Evolutionary conservation across 257 asterid species (phyloP).

Genomic region (Solanum etuberosum): DNA sequence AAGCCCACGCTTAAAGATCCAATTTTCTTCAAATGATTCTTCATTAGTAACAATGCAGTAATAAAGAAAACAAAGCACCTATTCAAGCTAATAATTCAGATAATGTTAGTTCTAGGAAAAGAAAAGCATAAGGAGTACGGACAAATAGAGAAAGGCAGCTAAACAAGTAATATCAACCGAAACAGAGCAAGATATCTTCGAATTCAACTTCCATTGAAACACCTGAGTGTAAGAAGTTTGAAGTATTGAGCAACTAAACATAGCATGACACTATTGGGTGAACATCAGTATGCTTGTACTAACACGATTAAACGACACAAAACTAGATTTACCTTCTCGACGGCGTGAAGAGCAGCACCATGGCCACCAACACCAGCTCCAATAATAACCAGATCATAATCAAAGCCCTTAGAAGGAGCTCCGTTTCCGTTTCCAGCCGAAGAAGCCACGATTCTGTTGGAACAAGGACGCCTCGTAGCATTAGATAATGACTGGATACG

Average conservation of each 20-base stretch:
- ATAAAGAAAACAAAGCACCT: not conserved
- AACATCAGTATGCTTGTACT: not conserved
- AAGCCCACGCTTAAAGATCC: not conserved
- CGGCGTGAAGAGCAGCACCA: slow-evolving; percentile 98
- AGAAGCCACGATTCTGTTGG: slow-evolving; percentile 32
- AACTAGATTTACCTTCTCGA: slow-evolving; percentile 47
- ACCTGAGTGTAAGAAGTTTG: not conserved
- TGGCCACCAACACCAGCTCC: slow-evolving; percentile 99
- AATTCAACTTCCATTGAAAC: not conserved
- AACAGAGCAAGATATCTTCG: not conserved
- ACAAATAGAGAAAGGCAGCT: not conserved
- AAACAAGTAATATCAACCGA: not conserved
- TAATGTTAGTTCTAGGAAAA: not conserved
- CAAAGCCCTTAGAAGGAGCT: slow-evolving; percentile 42
- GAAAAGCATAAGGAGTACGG: not conserved
- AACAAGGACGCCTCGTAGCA: slow-evolving; percentile 5
- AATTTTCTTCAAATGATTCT: not conserved
- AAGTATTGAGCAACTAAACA: not conserved
- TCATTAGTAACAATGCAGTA: not conserved
- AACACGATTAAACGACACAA: not conserved
- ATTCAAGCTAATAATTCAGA: not conserved
- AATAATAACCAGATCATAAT: slow-evolving; percentile 88
- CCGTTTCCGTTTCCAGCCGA: slow-evolving; percentile 53
- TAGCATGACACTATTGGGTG: not conserved
- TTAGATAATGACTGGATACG: slow-evolving; percentile 10